Conservation (phyloP, 345 rosid species). For the Citrus hindsii region DNA sequence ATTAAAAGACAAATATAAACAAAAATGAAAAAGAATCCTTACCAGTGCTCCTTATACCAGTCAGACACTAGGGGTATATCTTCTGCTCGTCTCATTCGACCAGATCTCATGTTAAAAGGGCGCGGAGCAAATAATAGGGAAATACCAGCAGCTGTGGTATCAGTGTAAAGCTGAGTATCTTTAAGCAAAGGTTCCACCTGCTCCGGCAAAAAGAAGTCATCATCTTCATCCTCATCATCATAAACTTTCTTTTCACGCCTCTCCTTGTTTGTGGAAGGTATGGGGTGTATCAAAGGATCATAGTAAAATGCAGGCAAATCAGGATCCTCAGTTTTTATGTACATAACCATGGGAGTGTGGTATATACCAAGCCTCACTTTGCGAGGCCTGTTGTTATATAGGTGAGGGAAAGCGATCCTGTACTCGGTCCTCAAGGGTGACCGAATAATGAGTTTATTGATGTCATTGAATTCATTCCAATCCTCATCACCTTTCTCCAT, state of each 20-base stretch:
- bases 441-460: slow-evolving; percentile 94
- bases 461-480: slow-evolving; percentile 99
- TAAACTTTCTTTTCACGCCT: slow-evolving; percentile 64
- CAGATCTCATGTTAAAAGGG: slow-evolving; percentile 98
- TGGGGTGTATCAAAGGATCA: slow-evolving; percentile 97
- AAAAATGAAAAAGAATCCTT: slow-evolving; percentile 10
- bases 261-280: slow-evolving; percentile 83
- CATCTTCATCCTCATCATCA: slow-evolving; percentile 79
- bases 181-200: slow-evolving; percentile 84
- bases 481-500: slow-evolving; percentile 99
- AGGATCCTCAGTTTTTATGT: slow-evolving; percentile 97
- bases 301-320: slow-evolving; percentile 97
- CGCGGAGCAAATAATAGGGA: slow-evolving; percentile 93
- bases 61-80: slow-evolving; percentile 98
- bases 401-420: slow-evolving; percentile 94
- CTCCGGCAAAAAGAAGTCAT: slow-evolving; percentile 76
- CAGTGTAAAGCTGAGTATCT: slow-evolving; percentile 90
- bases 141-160: slow-evolving; percentile 98
- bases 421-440: slow-evolving; percentile 98
- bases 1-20: neutral
- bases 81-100: slow-evolving; percentile 90
- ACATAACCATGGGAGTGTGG: slow-evolving; percentile 99
- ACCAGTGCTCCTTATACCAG: slow-evolving; percentile 99
- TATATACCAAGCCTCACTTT: slow-evolving; percentile 88
- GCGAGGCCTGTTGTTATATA: slow-evolving; percentile 95